Base-by-base conservation (phyloP, 1,284 basidiomycete species). In the Ganoderma sinense region DNA sequence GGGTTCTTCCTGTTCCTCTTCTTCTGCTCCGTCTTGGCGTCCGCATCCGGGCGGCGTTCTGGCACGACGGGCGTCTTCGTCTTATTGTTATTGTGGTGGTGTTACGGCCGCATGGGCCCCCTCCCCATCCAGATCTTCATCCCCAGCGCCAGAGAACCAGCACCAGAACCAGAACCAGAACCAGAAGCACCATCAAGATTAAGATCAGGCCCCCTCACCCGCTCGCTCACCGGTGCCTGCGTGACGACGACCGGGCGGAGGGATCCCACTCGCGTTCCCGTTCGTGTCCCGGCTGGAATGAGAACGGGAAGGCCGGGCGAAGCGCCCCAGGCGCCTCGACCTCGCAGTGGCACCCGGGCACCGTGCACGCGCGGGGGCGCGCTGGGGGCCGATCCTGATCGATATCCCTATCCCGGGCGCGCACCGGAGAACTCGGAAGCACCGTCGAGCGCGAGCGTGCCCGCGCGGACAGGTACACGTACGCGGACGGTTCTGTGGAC, bases 331-430 rank as follows among this genome's bases (percentile, higher is more conserved):
- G 69, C 31, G 36, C 16, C 63, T 68, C 69, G 48, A 69, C 66
- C 59, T 63, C 26, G 65, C 72, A 73, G 60, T 70, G 40, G 70
- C 72, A 73, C 13, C 72, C 72, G 1, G 72, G 62, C 13, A 73
- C 59, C 0, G 70, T 73, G 72, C 72, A 73, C 45, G 72, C 29
- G 67, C 72, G 72, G 40, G 64, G 64, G 23, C 72, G 70, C 61
- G 67, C 36, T 0, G 60, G 39, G 1, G 53, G 66, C 63, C 67
- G 69, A 40, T 55, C 62, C 16, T 62, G 7, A 48, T n/a, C n/a
- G n/a, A n/a, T n/a, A n/a, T 48, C 41, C 1, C 13, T 4, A 16
- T 10, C 45, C 20, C 0, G 65, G 36, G 62, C 39, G 29, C 69
- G 53, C 48, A 7, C 36, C 36, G 3, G 36, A 7, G 36, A 2